These are phyloP conservation scores for Fusarium sp. DNA, from an alignment of 2,329 filamentous ascomycete species.

Conservation along the genomic window DNA sequence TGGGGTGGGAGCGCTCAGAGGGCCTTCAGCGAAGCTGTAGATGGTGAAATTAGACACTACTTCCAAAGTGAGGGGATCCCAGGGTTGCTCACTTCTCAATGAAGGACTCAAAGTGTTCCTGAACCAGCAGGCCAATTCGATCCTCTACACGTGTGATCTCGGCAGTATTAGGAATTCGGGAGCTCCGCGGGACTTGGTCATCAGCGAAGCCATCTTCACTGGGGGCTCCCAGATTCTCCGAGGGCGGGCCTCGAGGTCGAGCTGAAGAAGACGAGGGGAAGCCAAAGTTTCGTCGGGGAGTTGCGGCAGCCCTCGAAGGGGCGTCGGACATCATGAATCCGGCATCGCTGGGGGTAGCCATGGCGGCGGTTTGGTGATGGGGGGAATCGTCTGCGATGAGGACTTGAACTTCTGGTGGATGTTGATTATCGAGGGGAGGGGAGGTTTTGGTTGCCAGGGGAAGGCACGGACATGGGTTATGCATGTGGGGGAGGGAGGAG, in stretches of 20 bases:
- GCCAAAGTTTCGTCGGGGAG: slow-evolving; percentile 57
- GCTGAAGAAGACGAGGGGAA: slow-evolving; percentile 65
- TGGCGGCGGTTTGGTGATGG: slow-evolving; percentile 39
- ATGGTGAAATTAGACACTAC: slow-evolving; percentile 7
- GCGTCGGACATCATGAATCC: slow-evolving; percentile 70
- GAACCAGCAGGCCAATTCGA: slow-evolving; percentile 78
- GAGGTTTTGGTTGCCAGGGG: slow-evolving; percentile 37
- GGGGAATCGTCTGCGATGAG: not conserved
- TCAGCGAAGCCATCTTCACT: slow-evolving; percentile 75
- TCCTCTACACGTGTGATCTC: slow-evolving; percentile 81
- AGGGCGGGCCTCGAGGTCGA: slow-evolving; percentile 70
- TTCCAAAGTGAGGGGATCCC: not conserved
- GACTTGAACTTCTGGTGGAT: slow-evolving; percentile 5
- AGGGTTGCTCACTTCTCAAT: slow-evolving; percentile 73
- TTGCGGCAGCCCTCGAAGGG: slow-evolving; percentile 56
- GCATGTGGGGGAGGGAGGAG: slow-evolving; percentile 23
- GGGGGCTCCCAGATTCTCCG: slow-evolving; percentile 70
- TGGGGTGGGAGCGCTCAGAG: slow-evolving; percentile 62
- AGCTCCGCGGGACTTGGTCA: slow-evolving; percentile 69
- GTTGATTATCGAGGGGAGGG: slow-evolving; percentile 39
- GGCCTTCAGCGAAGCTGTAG: slow-evolving; percentile 75
- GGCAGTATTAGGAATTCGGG: slow-evolving; percentile 60
- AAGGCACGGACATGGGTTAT: slow-evolving; percentile 30
- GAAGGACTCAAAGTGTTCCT: slow-evolving; percentile 83
- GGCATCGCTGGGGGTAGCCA: slow-evolving; percentile 68